Percentiles rank a stretch among this genome's conserved stretches.
Conservation (phyloP, 768 basidiomycete genomes). For the Suillus subluteus region DNA sequence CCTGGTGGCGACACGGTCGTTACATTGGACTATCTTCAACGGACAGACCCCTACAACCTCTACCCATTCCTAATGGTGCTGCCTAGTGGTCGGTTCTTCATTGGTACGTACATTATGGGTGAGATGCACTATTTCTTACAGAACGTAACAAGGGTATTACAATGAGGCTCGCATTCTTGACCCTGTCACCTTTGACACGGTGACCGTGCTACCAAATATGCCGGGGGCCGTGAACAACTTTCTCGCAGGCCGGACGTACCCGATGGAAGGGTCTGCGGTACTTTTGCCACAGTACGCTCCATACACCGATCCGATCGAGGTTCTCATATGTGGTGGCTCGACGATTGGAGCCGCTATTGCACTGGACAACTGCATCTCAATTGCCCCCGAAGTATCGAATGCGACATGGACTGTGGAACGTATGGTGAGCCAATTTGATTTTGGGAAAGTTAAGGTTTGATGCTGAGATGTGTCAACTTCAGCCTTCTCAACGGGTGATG, state of each 20-base stretch:
- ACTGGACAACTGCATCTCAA: conserved; percentile 74
- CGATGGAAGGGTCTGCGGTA: conserved; percentile 71
- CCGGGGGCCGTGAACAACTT: conserved; percentile 76
- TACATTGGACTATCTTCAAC: conserved; percentile 64
- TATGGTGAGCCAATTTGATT: conserved; percentile 56
- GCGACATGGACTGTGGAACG: conserved; percentile 75
- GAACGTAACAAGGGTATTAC: conserved; percentile 59
- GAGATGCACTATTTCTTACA: background rate
- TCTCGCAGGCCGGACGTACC: conserved; percentile 77
- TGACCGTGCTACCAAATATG: conserved; percentile 65
- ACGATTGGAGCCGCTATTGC: conserved; percentile 51
- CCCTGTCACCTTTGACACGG: conserved; percentile 64
- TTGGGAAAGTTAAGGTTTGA: background rate
- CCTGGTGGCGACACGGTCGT: conserved; percentile 62
- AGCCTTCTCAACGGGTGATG: conserved; percentile 80
- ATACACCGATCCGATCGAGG: conserved; percentile 70
- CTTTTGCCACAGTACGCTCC: conserved; percentile 73
- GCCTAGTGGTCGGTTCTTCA: conserved; percentile 70
- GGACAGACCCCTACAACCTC: conserved; percentile 80
- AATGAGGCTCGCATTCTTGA: conserved; percentile 82
- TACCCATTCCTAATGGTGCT: conserved; percentile 79
- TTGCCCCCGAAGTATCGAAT: conserved; percentile 63
- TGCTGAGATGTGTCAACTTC: background rate
- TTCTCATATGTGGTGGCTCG: conserved; percentile 80
- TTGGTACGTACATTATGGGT: conserved; percentile 44